Evolutionary conservation across 345 rosid species (phyloP).

Genomic region (Dipteronia sinensis): DNA sequence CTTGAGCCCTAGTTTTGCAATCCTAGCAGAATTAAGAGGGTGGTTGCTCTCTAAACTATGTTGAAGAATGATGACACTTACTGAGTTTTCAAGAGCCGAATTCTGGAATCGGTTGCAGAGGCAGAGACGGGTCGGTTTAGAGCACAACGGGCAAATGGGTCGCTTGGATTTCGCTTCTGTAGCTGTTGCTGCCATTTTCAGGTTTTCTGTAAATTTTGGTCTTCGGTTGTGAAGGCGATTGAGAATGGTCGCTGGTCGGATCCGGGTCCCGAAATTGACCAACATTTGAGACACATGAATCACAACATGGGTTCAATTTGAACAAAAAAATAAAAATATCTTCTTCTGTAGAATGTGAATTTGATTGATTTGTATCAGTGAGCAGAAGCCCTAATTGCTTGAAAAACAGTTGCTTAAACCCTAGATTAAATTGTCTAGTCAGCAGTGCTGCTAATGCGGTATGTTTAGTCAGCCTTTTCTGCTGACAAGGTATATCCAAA

Average conservation of each 20-base stretch:
- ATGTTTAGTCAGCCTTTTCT: no score
- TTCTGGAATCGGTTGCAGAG: constrained; percentile 59
- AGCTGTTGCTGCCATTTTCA: constrained; percentile 41
- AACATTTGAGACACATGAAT: constrained; percentile 18
- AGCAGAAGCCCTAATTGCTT: not conserved
- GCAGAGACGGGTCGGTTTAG: constrained; percentile 65
- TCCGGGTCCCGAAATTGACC: constrained; percentile 31
- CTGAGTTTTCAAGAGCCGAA: constrained; percentile 57
- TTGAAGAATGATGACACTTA: constrained; percentile 77
- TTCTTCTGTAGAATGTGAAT: not conserved
- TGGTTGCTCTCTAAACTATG: constrained; percentile 75
- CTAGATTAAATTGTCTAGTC: not conserved
- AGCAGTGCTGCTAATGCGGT: no score
- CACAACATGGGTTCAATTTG: not conserved
- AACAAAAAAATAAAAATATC: not conserved
- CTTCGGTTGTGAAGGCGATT: not conserved
- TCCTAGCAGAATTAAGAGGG: constrained; percentile 76
- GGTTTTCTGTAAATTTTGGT: constrained; percentile 31
- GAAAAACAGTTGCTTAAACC: not conserved
- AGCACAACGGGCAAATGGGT: constrained; percentile 67
- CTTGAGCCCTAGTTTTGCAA: constrained; percentile 71
- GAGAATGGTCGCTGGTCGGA: constrained; percentile 16
- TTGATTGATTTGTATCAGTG: not conserved
- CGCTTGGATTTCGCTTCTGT: constrained; percentile 45
- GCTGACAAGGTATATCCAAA: no score